phyloP scores from a whole-genome alignment of 192 early-diverging fungal genomes.

The Obelidium mucronatum region DNA sequence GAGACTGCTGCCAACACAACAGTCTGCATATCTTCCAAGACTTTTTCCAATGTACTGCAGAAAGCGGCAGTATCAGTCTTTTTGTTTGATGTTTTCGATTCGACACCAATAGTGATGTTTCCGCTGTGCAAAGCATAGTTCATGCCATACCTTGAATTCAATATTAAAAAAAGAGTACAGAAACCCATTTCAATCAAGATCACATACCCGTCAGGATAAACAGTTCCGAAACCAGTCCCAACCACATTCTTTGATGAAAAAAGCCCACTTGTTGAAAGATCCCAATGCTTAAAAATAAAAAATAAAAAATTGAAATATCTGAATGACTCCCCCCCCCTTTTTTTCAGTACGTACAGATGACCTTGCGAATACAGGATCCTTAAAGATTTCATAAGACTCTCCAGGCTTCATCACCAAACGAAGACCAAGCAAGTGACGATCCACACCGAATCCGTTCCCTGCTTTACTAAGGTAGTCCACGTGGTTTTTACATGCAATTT shows the following conservation, averaged over 20 bases:
- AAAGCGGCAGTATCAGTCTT: constrained; percentile 39
- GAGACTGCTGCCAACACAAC: neutral
- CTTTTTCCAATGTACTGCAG: constrained; percentile 36
- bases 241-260: constrained; percentile 71
- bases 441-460: constrained; percentile 73
- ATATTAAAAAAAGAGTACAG: neutral
- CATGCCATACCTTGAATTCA: constrained; percentile 79
- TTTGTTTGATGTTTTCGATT: constrained; percentile 64
- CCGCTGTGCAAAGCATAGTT: constrained; percentile 79
- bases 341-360: constrained; percentile 35
- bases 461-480: constrained; percentile 65
- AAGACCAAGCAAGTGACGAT: constrained; percentile 86
- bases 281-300: constrained; percentile 57
- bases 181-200: constrained; percentile 24
- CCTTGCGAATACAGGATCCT: constrained; percentile 74
- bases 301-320: too few relatives aligned
- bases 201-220: constrained; percentile 42
- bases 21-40: constrained; percentile 44
- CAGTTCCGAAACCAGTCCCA: constrained; percentile 88
- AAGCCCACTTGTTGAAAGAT: constrained; percentile 78
- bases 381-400: constrained; percentile 49
- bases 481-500: constrained; percentile 65
- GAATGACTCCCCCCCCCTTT: too few relatives aligned
- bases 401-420: constrained; percentile 57
- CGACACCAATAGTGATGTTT: constrained; percentile 80